Conservation (phyloP, 1,284 basidiomycete genomes). For the Mycena citricolor region DNA sequence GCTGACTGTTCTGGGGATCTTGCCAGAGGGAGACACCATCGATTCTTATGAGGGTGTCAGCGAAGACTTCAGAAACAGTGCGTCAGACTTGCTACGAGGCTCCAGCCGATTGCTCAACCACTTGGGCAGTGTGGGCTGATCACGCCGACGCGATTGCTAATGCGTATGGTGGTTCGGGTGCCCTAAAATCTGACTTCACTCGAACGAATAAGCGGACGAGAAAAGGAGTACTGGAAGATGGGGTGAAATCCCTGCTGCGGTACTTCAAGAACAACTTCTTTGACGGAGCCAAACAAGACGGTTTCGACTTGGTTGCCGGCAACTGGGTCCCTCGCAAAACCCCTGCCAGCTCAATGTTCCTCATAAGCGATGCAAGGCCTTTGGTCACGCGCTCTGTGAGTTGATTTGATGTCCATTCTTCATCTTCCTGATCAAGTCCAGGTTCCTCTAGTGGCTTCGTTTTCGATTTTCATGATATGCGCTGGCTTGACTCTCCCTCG, state of each 20-base stretch:
- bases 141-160: slow-evolving; percentile 91
- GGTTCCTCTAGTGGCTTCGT: slow-evolving; percentile 84
- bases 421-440: slow-evolving; percentile 33
- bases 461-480: slow-evolving; percentile 85
- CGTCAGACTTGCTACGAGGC: slow-evolving; percentile 31
- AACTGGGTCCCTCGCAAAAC: slow-evolving; percentile 81
- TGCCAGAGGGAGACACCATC: slow-evolving; percentile 67
- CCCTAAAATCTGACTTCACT: slow-evolving; percentile 97
- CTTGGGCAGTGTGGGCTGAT: slow-evolving; percentile 87
- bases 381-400: slow-evolving; percentile 80
- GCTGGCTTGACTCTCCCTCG: slow-evolving; percentile 83
- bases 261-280: slow-evolving; percentile 98
- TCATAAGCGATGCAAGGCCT: slow-evolving; percentile 79
- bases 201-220: slow-evolving; percentile 88
- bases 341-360: slow-evolving; percentile 59
- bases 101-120: slow-evolving; percentile 7
- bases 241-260: slow-evolving; percentile 82
- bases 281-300: slow-evolving; percentile 94
- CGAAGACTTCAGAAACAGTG: slow-evolving; percentile 86
- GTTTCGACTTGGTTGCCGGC: slow-evolving; percentile 93
- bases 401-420: slow-evolving; percentile 21
- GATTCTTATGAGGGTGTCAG: slow-evolving; percentile 81
- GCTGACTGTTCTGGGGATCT: slow-evolving; percentile 69
- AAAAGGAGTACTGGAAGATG: slow-evolving; percentile 83
- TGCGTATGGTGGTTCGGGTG: slow-evolving; percentile 94